Evolutionary conservation across 139 green algal species (phyloP).

Genomic region (Micractinium sp.): DNA sequence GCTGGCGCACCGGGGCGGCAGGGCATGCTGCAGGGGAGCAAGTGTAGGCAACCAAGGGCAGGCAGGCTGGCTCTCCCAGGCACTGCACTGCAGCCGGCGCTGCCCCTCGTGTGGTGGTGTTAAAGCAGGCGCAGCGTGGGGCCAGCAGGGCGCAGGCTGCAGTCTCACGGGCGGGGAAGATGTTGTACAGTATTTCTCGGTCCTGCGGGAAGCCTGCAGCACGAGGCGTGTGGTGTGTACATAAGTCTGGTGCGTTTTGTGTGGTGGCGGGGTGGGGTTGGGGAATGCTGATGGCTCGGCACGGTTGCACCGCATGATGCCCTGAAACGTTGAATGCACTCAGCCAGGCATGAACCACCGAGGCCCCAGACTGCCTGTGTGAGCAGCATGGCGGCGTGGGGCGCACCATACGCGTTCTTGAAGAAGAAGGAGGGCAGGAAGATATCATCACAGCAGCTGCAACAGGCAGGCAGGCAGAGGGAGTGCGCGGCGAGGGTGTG

Average conservation of each 20-base stretch:
- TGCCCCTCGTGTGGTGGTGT: too few relatives aligned
- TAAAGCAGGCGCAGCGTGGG: neutral
- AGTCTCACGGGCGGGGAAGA: neutral
- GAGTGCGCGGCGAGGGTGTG: neutral
- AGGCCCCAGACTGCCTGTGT: neutral
- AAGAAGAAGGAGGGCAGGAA: slow-evolving; percentile 23
- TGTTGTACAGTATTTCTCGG: neutral
- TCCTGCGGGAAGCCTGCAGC: slow-evolving; percentile 31
- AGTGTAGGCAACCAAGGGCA: neutral
- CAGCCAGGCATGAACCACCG: too few relatives aligned
- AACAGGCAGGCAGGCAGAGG: neutral
- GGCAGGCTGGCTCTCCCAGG: neutral
- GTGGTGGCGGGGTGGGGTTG: neutral
- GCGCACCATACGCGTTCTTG: neutral
- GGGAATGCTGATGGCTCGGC: neutral
- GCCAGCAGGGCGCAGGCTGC: neutral
- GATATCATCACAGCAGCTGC: slow-evolving; percentile 30
- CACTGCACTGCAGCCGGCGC: too few relatives aligned
- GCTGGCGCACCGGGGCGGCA: too few relatives aligned
- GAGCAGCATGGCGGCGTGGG: neutral
- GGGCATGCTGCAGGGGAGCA: neutral
- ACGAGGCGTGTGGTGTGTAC: too few relatives aligned
- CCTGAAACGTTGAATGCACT: too few relatives aligned
- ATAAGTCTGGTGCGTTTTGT: neutral
- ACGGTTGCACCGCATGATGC: neutral